Evolutionary conservation across 768 basidiomycete species (phyloP).

Genomic region (Macrolepiota dolichaula): DNA sequence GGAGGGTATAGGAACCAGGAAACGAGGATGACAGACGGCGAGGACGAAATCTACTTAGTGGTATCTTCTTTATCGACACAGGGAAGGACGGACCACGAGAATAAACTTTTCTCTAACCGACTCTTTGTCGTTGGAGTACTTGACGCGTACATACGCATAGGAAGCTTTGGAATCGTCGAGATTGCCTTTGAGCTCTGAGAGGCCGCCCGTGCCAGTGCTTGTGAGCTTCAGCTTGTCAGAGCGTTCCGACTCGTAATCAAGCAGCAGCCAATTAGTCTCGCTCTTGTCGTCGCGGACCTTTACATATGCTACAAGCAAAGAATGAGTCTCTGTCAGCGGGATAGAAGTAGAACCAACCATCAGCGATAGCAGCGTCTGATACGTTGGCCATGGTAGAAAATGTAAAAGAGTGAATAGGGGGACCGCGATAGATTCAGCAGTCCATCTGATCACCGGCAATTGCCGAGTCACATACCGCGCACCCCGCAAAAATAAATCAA

Average conservation of each 20-base stretch:
- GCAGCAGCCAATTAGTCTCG: constrained; percentile 85
- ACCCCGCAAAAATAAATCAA: neutral
- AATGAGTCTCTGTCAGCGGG: constrained; percentile 18
- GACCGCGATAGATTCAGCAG: neutral
- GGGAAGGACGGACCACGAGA: constrained; percentile 47
- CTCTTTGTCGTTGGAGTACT: constrained; percentile 85
- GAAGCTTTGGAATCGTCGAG: constrained; percentile 76
- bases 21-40: constrained; percentile 4
- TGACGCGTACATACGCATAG: constrained; percentile 81
- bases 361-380: constrained; percentile 64
- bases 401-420: neutral
- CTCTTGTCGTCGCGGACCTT: constrained; percentile 84
- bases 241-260: constrained; percentile 85
- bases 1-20: constrained; percentile 18
- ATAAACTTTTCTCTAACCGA: constrained; percentile 87
- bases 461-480: neutral
- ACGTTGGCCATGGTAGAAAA: constrained; percentile 67
- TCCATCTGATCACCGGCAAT: constrained; percentile 3
- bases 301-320: constrained; percentile 65
- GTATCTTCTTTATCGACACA: constrained; percentile 1
- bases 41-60: neutral
- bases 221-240: constrained; percentile 82
- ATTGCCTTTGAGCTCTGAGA: constrained; percentile 69
- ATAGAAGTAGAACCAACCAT: constrained; percentile 45
- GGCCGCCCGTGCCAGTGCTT: constrained; percentile 74